Evolutionary conservation across 495 filamentous ascomycete species (phyloP), one percentile per base, ranked within the genome.

Genomic region (Penicillium lividum): DNA sequence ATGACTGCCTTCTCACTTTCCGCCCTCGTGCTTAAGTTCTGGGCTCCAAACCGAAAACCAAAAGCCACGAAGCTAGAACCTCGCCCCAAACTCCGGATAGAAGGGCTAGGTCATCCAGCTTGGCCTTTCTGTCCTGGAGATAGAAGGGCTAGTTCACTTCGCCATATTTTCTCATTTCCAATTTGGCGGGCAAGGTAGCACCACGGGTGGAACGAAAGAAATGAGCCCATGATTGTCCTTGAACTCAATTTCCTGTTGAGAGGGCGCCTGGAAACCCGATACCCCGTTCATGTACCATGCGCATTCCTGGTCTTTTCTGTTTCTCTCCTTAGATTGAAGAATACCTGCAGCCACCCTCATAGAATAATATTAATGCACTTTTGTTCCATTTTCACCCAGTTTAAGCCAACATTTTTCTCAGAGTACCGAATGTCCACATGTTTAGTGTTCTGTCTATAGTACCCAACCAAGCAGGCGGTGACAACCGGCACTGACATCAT

Each of bases 1-100:
- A 78, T 54, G 75, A 78, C 52, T 78, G 75, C 54, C 64, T 75
- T 22, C 73, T 78, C 46, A 68, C 66, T 15, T 78, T 78, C 73
- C 73, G 73, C 43, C 73, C 75, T 48, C 75, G 75, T 51, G 53
- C 71, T 29, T 77, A 63, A 75, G 50, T 50, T 55, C 57, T 54
- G 33, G 50, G 25, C 34, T 25, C 31, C 9, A 53, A 40, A 57
- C 25, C 33, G 63, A 54, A 58, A 52, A 56, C 29, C 36, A 66
- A 62, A 63, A 68, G 57, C 51, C 47, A 48, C 47, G 60, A 65
- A 54, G 64, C 60, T 66, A 58, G 59, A 61, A 40, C 62, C 54
- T 44, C 62, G 56, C 59, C 63, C 45, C 56, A 34, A 59, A 46
- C 53, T 64, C 63, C 49, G 49, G 63, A 68, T 54, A 60, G 58